Base-by-base conservation (phyloP, 176 grass and related monocot genomes). In the Bothriochloa decipiens region DNA sequence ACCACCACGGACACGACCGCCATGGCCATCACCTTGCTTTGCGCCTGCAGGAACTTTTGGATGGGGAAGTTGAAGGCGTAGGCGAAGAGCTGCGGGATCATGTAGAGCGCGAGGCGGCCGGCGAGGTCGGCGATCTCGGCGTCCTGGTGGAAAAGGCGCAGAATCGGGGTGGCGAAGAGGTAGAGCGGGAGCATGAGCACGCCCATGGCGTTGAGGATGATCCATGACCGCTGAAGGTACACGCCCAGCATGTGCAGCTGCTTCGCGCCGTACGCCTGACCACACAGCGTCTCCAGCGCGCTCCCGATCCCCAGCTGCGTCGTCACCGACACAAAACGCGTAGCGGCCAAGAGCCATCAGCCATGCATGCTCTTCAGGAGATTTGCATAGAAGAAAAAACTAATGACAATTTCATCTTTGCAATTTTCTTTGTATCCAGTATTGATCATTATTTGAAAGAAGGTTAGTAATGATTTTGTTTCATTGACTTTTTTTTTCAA, bases 21-120 rank as follows among this genome's bases (percentile, higher is more conserved):
- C 95, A 97, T 97, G 46, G 87, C 76, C 91, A 90, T 75, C 16
- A 95, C 90, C 87, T 96, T 96, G 88, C 84, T 90, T 84, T 90
- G 88, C 57, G 88, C 88, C 84, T 90, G 84, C 36, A 94, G 36
- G 67, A 94, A 94, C 89, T 94, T 94, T 70, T 94, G 89, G 47
- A 94, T 89, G 45, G 92, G 89, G 87, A 94, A 94, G 78, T 94
- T 94, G 74, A 77, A 63, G 0, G 65, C 87, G 69, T 94, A 91
- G 3, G 92, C 89, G 74, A 94, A 94, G 26, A 91, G 73, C 89
- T 94, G 89, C 7, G 89, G 92, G 84, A 91, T 86, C 92, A 94
- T 94, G 78, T 89, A 94, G 16, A 89, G 78, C 26, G 89, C 68
- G 81, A 94, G 58, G 9, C 14, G 43, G 1, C 92, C 85, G 0